Conservation (phyloP, 2,329 filamentous ascomycete genomes). For the Esteya vermicola region DNA sequence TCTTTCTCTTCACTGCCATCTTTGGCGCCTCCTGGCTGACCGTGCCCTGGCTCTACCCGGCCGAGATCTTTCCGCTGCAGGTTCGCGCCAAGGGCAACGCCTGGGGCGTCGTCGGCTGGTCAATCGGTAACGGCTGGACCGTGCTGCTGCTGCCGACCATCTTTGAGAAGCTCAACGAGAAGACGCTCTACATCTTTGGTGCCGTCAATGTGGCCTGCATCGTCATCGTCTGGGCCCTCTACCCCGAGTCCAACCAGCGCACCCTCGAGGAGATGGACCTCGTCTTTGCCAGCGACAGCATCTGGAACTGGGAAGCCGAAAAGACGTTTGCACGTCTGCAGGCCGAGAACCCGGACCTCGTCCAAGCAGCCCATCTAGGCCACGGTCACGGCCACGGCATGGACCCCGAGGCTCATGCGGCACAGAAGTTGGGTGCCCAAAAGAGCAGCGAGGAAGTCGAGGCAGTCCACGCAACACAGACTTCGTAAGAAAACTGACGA, state of each 20-base stretch:
- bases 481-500: too few relatives aligned
- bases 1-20: slow-evolving; percentile 34
- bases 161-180: slow-evolving; percentile 28
- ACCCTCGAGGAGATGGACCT: slow-evolving; percentile 35
- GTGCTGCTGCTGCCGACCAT: slow-evolving; percentile 37
- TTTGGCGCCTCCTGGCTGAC: slow-evolving; percentile 37
- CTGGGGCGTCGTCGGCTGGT: slow-evolving; percentile 45
- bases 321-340: too few relatives aligned
- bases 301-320: slow-evolving; percentile 17
- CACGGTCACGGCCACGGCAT: too few relatives aligned
- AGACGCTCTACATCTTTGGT: slow-evolving; percentile 37
- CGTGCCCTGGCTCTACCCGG: slow-evolving; percentile 33
- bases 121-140: slow-evolving; percentile 40
- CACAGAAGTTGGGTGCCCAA: too few relatives aligned
- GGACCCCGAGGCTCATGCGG: too few relatives aligned
- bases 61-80: slow-evolving; percentile 42
- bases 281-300: slow-evolving; percentile 31
- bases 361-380: too few relatives aligned
- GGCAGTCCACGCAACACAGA: too few relatives aligned
- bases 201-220: slow-evolving; percentile 35
- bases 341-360: too few relatives aligned
- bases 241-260: slow-evolving; percentile 27
- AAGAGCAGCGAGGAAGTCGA: too few relatives aligned
- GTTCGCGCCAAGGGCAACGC: slow-evolving; percentile 45
- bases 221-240: slow-evolving; percentile 27